Evolutionary conservation across 306 rosid genomes (phyloP), one percentile per base, ranked within the genome.

Genomic region (Sesbania bispinosa): DNA sequence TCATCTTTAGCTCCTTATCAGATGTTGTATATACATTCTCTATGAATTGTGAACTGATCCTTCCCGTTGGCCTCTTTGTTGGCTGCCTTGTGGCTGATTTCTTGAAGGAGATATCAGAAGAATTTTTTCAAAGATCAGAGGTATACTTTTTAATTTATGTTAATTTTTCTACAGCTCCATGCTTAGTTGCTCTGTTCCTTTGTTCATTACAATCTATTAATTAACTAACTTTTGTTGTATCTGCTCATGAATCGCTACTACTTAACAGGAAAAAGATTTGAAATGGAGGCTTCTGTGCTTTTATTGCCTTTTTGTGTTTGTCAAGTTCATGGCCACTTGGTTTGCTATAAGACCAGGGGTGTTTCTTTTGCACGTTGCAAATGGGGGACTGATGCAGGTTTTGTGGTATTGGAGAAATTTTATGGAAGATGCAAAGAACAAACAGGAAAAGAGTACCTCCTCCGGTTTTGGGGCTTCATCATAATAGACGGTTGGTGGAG

Each of bases 351-450:
- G 43, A 50, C 69, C 79, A 4, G 59, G 8, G 1, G 54, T 79
- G 54, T 79, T 83, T 54, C 77, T 83, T 8, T 51, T 75, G 86
- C 81, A 83, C 66, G 79, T 76, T 8, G 81, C 70, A 20, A 83
- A 71, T 53, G 87, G 84, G 48, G 87, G 87, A 29, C 39, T 83
- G 66, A 75, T 83, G 81, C 84, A 83, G 67, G 48, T 77, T 36
- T 74, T 83, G 35, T 83, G 84, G 87, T 48, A 35, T 71, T 79
- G 60, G 84, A 79, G 76, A 76, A 79, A 59, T 35, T 66, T 63
- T 30, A 60, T 63, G 41, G 76, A 79, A 70, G 79, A 65, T 46
- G 69, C 73, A 16, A 26, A 79, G 30, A 65, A 43, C 39, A 18
- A 10, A 51, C 64, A 59, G 19, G 81, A 79, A 54, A 52, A 32